Percentiles rank a stretch among this genome's conserved stretches.
Conservation (phyloP, 768 basidiomycete species). For the Leccinum obscurum region DNA sequence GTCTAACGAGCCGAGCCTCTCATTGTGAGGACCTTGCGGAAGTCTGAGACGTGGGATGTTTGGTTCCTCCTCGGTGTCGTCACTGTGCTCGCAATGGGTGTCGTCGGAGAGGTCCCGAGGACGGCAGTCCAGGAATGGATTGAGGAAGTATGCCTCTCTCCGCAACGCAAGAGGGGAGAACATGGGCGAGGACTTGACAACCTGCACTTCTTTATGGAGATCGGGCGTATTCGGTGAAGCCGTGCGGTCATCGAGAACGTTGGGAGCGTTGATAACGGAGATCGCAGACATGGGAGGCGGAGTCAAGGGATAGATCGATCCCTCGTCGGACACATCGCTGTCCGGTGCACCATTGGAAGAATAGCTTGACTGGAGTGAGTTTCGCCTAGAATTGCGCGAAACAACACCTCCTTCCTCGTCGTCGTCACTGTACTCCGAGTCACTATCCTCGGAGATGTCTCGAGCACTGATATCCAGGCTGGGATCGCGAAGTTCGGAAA, state of each 20-base stretch:
- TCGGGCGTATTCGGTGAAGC: not conserved
- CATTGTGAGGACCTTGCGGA: not conserved
- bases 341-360: not conserved
- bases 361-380: not conserved
- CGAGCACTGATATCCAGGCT: conserved; percentile 10
- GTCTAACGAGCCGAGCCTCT: conserved; percentile 2
- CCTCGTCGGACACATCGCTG: conserved; percentile 9
- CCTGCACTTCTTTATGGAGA: not conserved
- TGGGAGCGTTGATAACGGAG: not conserved
- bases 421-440: conserved; percentile 2
- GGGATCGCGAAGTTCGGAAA: conserved; percentile 19
- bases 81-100: conserved; percentile 1
- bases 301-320: conserved; percentile 12
- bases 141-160: not conserved
- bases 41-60: not conserved
- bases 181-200: not conserved
- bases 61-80: not conserved
- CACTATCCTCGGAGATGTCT: conserved; percentile 9
- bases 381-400: not conserved
- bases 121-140: conserved; percentile 10
- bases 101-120: conserved; percentile 9
- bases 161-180: not conserved
- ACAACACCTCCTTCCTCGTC: not conserved
- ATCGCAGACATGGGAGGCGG: not conserved
- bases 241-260: not conserved